Base-by-base conservation (phyloP, 2,329 filamentous ascomycete genomes). In the Diaporthe sp. region DNA sequence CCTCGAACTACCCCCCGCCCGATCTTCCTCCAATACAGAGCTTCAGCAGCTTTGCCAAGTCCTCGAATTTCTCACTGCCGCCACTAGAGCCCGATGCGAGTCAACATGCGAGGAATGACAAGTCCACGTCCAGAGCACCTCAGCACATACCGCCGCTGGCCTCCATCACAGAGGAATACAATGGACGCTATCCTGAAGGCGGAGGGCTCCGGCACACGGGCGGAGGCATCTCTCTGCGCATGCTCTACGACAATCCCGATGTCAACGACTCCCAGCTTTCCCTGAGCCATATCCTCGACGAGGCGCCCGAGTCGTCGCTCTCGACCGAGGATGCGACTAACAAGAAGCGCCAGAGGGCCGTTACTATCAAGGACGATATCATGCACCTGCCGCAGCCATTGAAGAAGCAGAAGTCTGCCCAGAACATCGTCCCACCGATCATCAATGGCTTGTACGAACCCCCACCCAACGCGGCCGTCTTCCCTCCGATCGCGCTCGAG, bases 371-470 rank as follows among this genome's bases (percentile, higher is more conserved):
- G 77, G 91, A 92, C 73, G 90, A 92, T 76, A 90, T 91, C 76
- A 87, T 92, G 50, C 90, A 92, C 79, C 84, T 92, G 22, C 91
- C 91, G 1, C 90, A 92, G 78, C 91, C 90, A 4, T 85, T 90
- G 63, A 92, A 92, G 84, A 92, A 92, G 79, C 90, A 91, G 77
- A 92, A 90, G 79, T 88, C 90, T 4, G 73, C 72, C 13, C 87
- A 89, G 75, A 88, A 90, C 78, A 83, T 86, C 7, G 87, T 88
- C 66, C 91, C 91, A 12, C 91, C 91, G 70, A 92, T 92, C 75
- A 92, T 92, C 80, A 91, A 91, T 75, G 91, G 90, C 66, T 84
- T 93, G 7, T 88, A 89, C 77, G 89, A 92, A 77, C 91, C 90
- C 2, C 91, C 91, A 3, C 90, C 89, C 4, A 85, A 91, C 72